phyloP scores from a whole-genome alignment of 2,329 filamentous ascomycete genomes.

The Rhynchosporium graminicola region DNA sequence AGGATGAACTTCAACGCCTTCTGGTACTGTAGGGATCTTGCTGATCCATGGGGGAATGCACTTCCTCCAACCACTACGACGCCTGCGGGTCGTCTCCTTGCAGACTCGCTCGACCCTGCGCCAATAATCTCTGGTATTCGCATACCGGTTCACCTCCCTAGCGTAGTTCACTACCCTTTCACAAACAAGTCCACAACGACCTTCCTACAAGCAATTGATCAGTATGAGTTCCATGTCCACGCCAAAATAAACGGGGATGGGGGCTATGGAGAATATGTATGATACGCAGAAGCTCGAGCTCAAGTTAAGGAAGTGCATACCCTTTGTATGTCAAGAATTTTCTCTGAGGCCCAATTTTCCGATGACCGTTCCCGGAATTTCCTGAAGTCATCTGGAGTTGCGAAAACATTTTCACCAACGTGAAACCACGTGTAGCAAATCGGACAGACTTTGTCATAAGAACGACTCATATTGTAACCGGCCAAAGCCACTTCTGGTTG shows the following conservation, averaged over 20 bases:
- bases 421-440: slow-evolving; percentile 7
- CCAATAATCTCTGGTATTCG: too few species aligned
- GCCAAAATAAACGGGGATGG: too few species aligned
- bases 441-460: background rate
- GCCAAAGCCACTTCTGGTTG: background rate
- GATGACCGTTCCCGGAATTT: background rate
- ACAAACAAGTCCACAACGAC: background rate
- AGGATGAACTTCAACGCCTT: background rate
- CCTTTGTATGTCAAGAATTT: background rate
- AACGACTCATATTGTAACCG: slow-evolving; percentile 3
- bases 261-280: too few species aligned
- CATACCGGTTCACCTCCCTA: background rate
- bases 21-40: background rate
- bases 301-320: background rate
- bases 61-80: background rate
- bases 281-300: too few species aligned
- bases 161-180: background rate
- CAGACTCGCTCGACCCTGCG: background rate
- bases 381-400: background rate
- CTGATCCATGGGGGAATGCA: too few species aligned
- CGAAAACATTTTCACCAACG: slow-evolving; percentile 2
- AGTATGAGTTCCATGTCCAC: too few species aligned
- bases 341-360: background rate
- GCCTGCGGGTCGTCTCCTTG: background rate
- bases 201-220: background rate